Percentiles rank a stretch among this genome's conserved stretches.
Evolutionary conservation across 2,329 filamentous ascomycete genomes (phyloP).

Genomic region (Allantophomopsis lycopodina): DNA sequence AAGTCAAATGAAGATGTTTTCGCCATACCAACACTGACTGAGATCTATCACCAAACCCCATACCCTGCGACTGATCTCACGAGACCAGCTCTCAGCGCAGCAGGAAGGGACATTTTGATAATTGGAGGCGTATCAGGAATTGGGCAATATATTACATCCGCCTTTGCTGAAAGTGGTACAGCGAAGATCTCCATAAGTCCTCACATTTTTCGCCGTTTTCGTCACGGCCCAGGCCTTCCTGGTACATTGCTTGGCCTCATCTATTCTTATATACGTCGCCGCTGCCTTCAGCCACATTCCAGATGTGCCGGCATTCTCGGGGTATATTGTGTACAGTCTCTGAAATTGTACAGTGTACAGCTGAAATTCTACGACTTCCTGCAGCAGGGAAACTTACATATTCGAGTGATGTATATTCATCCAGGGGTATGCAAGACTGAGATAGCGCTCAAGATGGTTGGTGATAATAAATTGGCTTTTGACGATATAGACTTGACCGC

Average conservation of each 20-base stretch:
- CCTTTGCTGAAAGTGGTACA: slow-evolving; percentile 9
- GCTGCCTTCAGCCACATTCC: not conserved
- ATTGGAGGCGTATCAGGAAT: slow-evolving; percentile 8
- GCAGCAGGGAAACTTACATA: not conserved
- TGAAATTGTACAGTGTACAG: not conserved
- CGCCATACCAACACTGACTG: slow-evolving; percentile 6
- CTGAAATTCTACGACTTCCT: not conserved
- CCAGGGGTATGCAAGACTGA: not conserved
- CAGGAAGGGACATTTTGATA: slow-evolving; percentile 5
- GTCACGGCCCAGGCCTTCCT: too few species aligned
- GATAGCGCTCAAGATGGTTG: not conserved
- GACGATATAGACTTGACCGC: not conserved
- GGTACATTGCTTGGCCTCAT: not conserved
- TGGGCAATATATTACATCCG: slow-evolving; percentile 5
- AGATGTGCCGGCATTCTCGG: not conserved
- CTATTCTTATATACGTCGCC: not conserved
- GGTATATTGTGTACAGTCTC: not conserved
- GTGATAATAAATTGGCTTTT: not conserved
- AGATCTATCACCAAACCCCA: slow-evolving; percentile 13
- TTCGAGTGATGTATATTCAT: not conserved
- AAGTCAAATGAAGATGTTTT: not conserved
- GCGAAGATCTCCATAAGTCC: slow-evolving; percentile 15
- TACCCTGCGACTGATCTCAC: slow-evolving; percentile 17
- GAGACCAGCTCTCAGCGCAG: slow-evolving; percentile 2
- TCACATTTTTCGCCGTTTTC: too few species aligned